Evolutionary conservation across 1,139 yeast genomes (phyloP).

Genomic region (Pichia sp.): DNA sequence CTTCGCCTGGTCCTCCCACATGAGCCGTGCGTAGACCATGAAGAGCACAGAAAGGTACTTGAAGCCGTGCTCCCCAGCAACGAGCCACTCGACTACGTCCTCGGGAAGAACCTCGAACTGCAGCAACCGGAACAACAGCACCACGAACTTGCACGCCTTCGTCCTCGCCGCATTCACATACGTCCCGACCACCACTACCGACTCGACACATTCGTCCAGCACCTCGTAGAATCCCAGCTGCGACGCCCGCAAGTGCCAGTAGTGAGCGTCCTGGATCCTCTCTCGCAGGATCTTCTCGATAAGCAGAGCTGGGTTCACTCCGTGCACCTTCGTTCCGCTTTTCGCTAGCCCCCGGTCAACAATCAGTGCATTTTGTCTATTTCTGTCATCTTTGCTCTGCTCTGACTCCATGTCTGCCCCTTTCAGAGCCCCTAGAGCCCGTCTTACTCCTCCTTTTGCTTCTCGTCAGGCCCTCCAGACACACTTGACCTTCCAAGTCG

Average conservation of each 20-base stretch:
- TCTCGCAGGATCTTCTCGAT: slow-evolving; percentile 69
- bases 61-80: slow-evolving; percentile 51
- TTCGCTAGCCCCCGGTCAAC: slow-evolving; percentile 36
- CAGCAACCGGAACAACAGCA: slow-evolving; percentile 56
- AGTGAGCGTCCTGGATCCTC: slow-evolving; percentile 60
- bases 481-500: neutral
- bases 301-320: slow-evolving; percentile 48
- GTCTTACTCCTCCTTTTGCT: too few relatives aligned
- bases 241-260: slow-evolving; percentile 63
- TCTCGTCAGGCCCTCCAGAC: neutral
- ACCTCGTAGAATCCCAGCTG: slow-evolving; percentile 53
- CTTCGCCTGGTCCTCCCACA: slow-evolving; percentile 38
- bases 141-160: slow-evolving; percentile 60
- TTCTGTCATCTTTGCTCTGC: neutral
- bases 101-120: slow-evolving; percentile 53
- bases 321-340: slow-evolving; percentile 31
- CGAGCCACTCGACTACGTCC: slow-evolving; percentile 49
- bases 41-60: slow-evolving; percentile 64
- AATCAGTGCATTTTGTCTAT: slow-evolving; percentile 15
- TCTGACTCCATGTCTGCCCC: neutral
- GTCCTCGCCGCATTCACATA: slow-evolving; percentile 40
- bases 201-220: slow-evolving; percentile 36
- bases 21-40: slow-evolving; percentile 54
- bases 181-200: slow-evolving; percentile 42
- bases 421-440: too few relatives aligned